Conservation (phyloP, 768 basidiomycete species). For the Lactarius hatsudake region DNA sequence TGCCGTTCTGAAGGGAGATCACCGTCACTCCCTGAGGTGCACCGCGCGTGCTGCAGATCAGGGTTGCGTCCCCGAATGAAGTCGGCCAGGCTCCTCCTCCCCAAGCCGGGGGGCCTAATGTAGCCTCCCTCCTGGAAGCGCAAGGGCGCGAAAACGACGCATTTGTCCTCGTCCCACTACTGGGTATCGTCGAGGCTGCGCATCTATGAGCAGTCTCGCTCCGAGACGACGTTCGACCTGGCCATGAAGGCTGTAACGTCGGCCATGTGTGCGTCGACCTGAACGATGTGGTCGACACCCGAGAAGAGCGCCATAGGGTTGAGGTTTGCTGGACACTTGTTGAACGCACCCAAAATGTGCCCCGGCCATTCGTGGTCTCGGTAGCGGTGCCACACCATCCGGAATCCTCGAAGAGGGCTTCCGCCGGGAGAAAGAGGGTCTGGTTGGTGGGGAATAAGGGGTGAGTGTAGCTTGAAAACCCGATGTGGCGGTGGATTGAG, state of each 20-base stretch:
- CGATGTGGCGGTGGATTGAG: background rate
- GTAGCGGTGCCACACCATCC: background rate
- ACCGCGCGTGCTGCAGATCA: background rate
- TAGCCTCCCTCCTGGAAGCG: background rate
- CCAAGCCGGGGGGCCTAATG: background rate
- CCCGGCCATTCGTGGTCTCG: conserved; percentile 1
- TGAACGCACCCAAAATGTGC: background rate
- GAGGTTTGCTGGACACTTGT: background rate
- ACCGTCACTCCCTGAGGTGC: background rate
- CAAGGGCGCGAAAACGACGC: background rate
- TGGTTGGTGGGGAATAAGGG: background rate
- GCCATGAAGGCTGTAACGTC: background rate
- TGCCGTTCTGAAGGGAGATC: background rate
- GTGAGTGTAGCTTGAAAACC: background rate
- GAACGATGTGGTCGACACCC: background rate
- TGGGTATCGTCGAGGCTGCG: no score
- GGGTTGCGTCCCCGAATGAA: background rate
- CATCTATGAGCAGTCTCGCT: background rate
- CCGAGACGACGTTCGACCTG: background rate
- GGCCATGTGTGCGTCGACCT: background rate
- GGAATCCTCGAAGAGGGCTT: background rate
- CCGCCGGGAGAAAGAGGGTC: background rate
- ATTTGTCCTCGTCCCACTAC: background rate
- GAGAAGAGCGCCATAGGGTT: background rate
- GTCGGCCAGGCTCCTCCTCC: background rate